Base-by-base conservation (phyloP, 805 yeast genomes). In the Teunomyces aglyptinius region DNA sequence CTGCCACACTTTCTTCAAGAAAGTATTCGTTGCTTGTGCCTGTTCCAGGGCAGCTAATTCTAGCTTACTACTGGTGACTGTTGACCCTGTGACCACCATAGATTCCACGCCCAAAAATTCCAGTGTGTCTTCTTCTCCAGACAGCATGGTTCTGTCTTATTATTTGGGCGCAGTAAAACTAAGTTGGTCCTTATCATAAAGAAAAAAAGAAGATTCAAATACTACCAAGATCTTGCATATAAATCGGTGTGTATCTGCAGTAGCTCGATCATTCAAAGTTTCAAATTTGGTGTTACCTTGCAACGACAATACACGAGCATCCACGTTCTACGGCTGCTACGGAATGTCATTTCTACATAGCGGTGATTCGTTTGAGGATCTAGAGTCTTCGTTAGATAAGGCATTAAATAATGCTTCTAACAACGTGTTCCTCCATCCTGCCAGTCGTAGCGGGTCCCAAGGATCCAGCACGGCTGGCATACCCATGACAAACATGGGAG, bases 331-430 rank as follows among this genome's bases (percentile, higher is more conserved):
- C 31, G 50, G 46, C 24, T 77, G 77, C 16, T 39, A 20, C 27
- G 39, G 24, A n/a, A 36, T 36, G 39, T 36, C 39, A 22, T 36
- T 36, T 20, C 28, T 36, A 22, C 39, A 45, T 32, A 47, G 45
- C 3, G 43, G 46, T 16, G 53, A 49, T 31, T 70, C 81, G 10
- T 74, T 83, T 55, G 89, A 85, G 54, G 77, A 79, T 52, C 79
- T 85, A 58, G 89, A 85, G 58, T 75, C 72, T 51, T 81, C 86
- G 8, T 68, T 83, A 48, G 86, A 83, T 55, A 80, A 80, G 41
- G 92, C 89, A 1, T 67, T 85, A 52, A 80, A 80, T 49, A 68
- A 64, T 57, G 71, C 70, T 53, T 56, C 81, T 65, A 61, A 73
- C 71, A 53, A 73, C 66, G 55, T 66, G 31, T 62, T 59, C 41